Percentiles rank a stretch among this genome's conserved stretches.
phyloP scores from a whole-genome alignment of 352 stramenopile genomes.

The Labyrinthula sp. region DNA sequence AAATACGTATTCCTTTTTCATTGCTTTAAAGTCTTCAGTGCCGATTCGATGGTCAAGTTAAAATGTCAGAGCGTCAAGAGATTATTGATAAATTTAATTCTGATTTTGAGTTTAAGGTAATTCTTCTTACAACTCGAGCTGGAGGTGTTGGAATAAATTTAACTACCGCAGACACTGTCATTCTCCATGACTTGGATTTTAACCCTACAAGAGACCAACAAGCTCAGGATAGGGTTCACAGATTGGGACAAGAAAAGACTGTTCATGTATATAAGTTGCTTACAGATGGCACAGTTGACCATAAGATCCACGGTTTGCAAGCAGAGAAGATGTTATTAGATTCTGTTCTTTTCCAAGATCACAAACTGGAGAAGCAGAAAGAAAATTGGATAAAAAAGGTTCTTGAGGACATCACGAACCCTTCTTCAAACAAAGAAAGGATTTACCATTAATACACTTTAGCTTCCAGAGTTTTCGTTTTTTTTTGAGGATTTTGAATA shows the following conservation, averaged over 20 bases:
- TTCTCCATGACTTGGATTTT: slow-evolving; percentile 57
- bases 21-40: too few relatives aligned
- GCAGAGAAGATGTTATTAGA: too few relatives aligned
- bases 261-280: slow-evolving; percentile 73
- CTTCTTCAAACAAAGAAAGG: too few relatives aligned
- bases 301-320: too few relatives aligned
- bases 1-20: slow-evolving; percentile 28
- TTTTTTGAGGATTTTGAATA: too few relatives aligned
- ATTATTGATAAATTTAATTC: slow-evolving; percentile 91
- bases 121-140: slow-evolving; percentile 83
- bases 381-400: too few relatives aligned
- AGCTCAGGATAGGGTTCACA: slow-evolving; percentile 59
- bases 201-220: slow-evolving; percentile 44
- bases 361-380: too few relatives aligned
- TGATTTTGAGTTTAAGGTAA: slow-evolving; percentile 66
- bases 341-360: too few relatives aligned
- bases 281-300: too few relatives aligned
- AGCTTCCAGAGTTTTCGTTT: too few relatives aligned
- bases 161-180: slow-evolving; percentile 50
- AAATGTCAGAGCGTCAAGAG: slow-evolving; percentile 65
- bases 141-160: slow-evolving; percentile 94
- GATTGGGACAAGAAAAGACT: slow-evolving; percentile 63
- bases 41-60: slow-evolving; percentile 82
- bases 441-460: too few relatives aligned
- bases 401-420: too few relatives aligned